Evolutionary conservation across 805 yeast genomes (phyloP).

Genomic region (Pichia exigua): DNA sequence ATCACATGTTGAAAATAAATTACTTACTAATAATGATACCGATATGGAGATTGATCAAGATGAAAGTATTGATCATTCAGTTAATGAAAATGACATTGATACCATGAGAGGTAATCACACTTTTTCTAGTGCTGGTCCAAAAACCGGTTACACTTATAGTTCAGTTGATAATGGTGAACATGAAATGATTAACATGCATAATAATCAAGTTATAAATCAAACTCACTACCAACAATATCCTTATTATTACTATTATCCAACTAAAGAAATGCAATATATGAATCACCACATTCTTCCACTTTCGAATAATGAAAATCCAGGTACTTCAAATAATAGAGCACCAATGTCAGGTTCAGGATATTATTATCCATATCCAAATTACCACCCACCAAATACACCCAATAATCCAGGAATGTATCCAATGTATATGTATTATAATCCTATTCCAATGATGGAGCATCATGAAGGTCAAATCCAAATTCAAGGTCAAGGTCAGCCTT

Average conservation of each 20-base stretch:
- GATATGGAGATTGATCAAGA: constrained; percentile 10
- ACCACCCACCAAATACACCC: constrained; percentile 13
- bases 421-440: constrained; percentile 26
- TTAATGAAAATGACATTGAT: constrained; percentile 17
- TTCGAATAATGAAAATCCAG: background rate
- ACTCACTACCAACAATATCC: constrained; percentile 17
- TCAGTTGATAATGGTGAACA: constrained; percentile 23
- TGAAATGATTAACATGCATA: background rate
- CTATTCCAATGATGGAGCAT: constrained; percentile 10
- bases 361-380: constrained; percentile 24
- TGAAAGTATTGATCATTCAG: background rate
- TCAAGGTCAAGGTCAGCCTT: background rate
- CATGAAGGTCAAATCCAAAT: background rate
- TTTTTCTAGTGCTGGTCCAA: constrained; percentile 24
- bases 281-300: constrained; percentile 4
- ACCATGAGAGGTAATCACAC: constrained; percentile 21
- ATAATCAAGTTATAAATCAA: background rate
- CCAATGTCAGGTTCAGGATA: constrained; percentile 19
- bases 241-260: constrained; percentile 24
- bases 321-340: background rate
- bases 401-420: constrained; percentile 21
- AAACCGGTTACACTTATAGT: constrained; percentile 23
- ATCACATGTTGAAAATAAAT: background rate
- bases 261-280: constrained; percentile 20
- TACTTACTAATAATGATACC: background rate